A percentile compares a stretch with the other conserved stretches of the same genome.
These are phyloP conservation scores for Sungouiella blattae DNA, from an alignment of 805 yeast species.

Conservation along the genomic window DNA sequence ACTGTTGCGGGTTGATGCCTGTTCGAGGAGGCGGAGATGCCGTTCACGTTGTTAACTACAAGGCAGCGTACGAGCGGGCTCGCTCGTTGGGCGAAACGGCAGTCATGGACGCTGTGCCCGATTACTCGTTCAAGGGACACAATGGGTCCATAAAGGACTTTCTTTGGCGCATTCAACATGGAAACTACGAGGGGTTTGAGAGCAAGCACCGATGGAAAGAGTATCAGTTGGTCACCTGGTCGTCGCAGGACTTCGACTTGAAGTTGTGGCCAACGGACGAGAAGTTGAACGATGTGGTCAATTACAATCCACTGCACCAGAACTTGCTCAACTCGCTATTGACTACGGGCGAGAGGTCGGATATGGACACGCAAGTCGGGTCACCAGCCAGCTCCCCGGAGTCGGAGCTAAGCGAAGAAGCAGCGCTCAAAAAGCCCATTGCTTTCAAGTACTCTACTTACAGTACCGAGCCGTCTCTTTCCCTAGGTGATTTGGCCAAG, in stretches of 20 bases:
- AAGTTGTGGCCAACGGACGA: constrained; percentile 68
- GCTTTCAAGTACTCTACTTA: constrained; percentile 29
- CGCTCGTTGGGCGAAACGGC: constrained; percentile 24
- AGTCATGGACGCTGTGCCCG: constrained; percentile 13
- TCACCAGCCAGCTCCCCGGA: no score
- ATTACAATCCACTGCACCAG: constrained; percentile 35
- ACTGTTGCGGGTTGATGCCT: constrained; percentile 85
- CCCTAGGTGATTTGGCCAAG: constrained; percentile 29
- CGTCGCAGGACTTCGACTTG: constrained; percentile 74
- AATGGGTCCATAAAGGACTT: constrained; percentile 83
- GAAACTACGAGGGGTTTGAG: constrained; percentile 41
- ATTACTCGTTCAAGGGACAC: constrained; percentile 71
- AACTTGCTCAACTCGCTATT: constrained; percentile 15
- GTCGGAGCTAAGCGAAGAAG: constrained; percentile 7
- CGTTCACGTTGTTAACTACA: constrained; percentile 52
- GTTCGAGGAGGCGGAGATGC: constrained; percentile 77
- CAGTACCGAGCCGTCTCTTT: constrained; percentile 34
- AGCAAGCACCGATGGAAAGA: constrained; percentile 65
- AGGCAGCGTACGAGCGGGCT: constrained; percentile 29
- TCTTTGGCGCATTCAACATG: constrained; percentile 65
- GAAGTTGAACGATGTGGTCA: constrained; percentile 33
- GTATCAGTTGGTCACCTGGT: constrained; percentile 92
- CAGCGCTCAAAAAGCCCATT: not conserved
- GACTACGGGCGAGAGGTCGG: not conserved
- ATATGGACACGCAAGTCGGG: no score